Evolutionary conservation across 208 protist species (phyloP), one percentile per base, ranked within the genome.

Genomic region (Acanthamoeba castellanii): DNA sequence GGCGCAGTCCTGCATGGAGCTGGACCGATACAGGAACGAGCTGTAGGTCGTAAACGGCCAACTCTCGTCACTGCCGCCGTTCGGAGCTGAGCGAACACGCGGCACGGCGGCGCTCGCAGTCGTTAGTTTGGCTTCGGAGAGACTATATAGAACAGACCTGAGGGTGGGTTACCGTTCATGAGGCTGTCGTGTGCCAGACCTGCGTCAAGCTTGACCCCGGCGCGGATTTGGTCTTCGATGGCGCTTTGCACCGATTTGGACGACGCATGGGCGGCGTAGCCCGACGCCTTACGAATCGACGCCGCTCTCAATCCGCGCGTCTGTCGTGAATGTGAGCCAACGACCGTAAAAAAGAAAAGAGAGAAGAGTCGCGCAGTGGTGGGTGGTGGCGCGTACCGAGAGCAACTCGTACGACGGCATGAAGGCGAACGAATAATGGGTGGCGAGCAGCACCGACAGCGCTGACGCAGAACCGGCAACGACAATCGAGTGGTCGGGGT

Each of bases 1-100:
- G 64, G 64, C 64, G 64, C 64, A 72, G 64, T 72, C 64, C 64
- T n/a, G 22, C 64, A 72, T 72, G n/a, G 64, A 72, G 6, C 30
- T n/a, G 64, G 64, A 72, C 64, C 64, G 22, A 20, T 72, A 72
- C 13, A 72, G 22, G 64, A 72, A 72, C 64, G 64, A 72, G n/a
- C 64, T 72, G 64, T 37, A 34, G n/a, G n/a, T 72, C n/a, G 64
- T 34, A 27, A 72, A 72, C 64, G 64, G 64, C 64, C 64, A 72
- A 34, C 64, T 64, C 57, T 27, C 50, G 50, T 55, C 14, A 55
- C 50, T 55, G 50, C 50, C 7, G 14, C 14, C 50, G 50, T 11
- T 6, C 8, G 50, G 50, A 9, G 50, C 13, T 18, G 50, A 55
- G 8, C 0, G 50, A 9, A 55, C 50, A 6, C 50, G 50, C 50